Base-by-base conservation (phyloP, 1,139 yeast species). In the Yamadazyma conglobata region DNA sequence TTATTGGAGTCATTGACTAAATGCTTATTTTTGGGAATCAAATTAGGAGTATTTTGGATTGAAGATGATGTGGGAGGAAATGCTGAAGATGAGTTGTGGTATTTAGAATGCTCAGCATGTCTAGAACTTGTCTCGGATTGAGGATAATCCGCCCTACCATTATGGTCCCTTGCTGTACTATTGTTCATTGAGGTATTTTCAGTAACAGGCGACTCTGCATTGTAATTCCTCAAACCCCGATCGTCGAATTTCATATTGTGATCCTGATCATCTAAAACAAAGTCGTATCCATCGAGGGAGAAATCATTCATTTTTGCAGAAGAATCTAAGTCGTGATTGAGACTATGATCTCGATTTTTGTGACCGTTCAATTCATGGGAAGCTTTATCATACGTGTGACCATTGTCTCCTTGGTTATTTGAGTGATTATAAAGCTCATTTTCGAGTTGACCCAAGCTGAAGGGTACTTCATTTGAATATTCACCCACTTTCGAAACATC, bases 41-140 rank as follows among this genome's bases (percentile, higher is more conserved):
- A 34, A 16, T 18, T 25, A 2, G 46, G 47, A 13, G 46, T 36
- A 20, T 42, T 39, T 22, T 39, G 38, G 7, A 37, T 26, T 12
- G 33, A 24, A 15, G 22, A 15, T 3, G 33, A 21, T 1, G 36
- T 24, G 6, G 70, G 70, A 0, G 70, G 70, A 33, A 51, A 63
- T 4, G 70, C 70, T 10, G 62, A 42, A 6, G 66, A 60, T 6
- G 40, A 15, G 22, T 29, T 31, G 20, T 31, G 33, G 15, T 22
- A 24, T 10, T 21, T n/a, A n/a, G n/a, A n/a, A 5, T n/a, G 4
- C n/a, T n/a, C n/a, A n/a, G n/a, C n/a, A n/a, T n/a, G n/a, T n/a
- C n/a, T n/a, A n/a, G n/a, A n/a, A n/a, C n/a, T n/a, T n/a, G n/a
- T n/a, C n/a, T n/a, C n/a, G 19, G 19, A 17, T 7, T 17, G 6